Evolutionary conservation across 1,284 basidiomycete genomes (phyloP).

Genomic region (Leccinum pachyderme): DNA sequence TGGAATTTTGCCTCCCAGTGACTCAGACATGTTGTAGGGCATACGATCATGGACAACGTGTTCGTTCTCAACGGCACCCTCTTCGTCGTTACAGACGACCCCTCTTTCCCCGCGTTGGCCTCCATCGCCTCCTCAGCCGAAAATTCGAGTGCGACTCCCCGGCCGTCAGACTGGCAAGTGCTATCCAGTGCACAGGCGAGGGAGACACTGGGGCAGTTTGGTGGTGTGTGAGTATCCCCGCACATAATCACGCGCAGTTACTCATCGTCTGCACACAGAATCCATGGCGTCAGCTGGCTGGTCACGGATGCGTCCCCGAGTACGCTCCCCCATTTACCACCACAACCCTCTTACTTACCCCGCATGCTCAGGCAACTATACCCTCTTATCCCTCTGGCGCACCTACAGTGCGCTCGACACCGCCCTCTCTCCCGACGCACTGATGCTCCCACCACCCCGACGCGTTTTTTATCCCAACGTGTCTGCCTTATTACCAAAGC

Average conservation of each 20-base stretch:
- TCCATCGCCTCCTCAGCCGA: constrained; percentile 48
- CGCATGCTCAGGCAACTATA: constrained; percentile 54
- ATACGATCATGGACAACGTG: constrained; percentile 77
- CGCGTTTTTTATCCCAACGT: constrained; percentile 73
- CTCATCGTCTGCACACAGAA: constrained; percentile 32
- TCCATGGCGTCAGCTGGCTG: constrained; percentile 58
- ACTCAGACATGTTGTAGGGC: constrained; percentile 48
- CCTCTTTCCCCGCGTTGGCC: constrained; percentile 47
- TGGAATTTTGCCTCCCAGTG: constrained; percentile 3
- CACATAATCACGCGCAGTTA: neutral
- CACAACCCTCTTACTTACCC: constrained; percentile 3
- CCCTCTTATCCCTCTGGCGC: constrained; percentile 77
- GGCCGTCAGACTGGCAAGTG: constrained; percentile 62
- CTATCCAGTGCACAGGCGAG: constrained; percentile 55
- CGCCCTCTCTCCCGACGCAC: constrained; percentile 49
- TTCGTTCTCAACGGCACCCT: constrained; percentile 66
- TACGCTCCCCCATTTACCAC: constrained; percentile 30
- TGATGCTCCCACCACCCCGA: constrained; percentile 61
- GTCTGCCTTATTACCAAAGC: constrained; percentile 50
- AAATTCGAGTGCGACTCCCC: constrained; percentile 42
- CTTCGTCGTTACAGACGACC: constrained; percentile 64
- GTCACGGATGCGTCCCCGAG: constrained; percentile 47
- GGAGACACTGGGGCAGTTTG: constrained; percentile 50
- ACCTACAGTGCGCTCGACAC: constrained; percentile 70
- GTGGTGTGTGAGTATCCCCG: constrained; percentile 47